Base-by-base conservation (phyloP, 768 basidiomycete genomes). In the Imleria badia region DNA sequence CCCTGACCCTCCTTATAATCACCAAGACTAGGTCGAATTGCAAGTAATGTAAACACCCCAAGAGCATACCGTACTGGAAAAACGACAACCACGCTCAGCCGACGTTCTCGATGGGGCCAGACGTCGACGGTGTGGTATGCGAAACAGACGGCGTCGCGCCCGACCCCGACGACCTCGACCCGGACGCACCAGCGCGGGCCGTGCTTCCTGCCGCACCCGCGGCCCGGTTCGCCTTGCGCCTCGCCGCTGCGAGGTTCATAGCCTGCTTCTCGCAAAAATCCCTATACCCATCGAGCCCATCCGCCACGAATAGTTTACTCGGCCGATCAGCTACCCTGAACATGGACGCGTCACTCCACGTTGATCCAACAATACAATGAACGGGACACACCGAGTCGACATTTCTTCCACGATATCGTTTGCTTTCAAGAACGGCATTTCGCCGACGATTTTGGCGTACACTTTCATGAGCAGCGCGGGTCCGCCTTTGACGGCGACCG, bases 341-440 rank as follows among this genome's bases (percentile, higher is more conserved):
- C 15, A 39, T 17, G 2, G 1, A 13, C 38, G 6, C 14, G 48
- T 45, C 22, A 42, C 20, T 26, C 60, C 3, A 31, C 13, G 2
- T 35, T 20, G 13, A n/a, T 26, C 26, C 9, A 3, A 29, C 3
- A 12, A n/a, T n/a, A n/a, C n/a, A n/a, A n/a, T n/a, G n/a, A n/a
- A 8, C 14, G 17, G 8, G 40, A 45, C 77, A 23, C 47, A 84
- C 86, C 80, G 75, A 38, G 56, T 59, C 1, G 76, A 65, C 81
- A 89, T 83, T 62, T 83, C 83, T 15, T 78, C 77, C 1, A 81
- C 76, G 12, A 84, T 65, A 54, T 87, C 86, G 2, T 54, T 47
- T 7, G 69, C 78, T 11, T 72, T 68, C 44, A 88, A 59, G 61
- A 77, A 87, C 1, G 85, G 84, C 84, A 89, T 84, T 45, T 76